Evolutionary conservation across 2,329 filamentous ascomycete genomes (phyloP), one percentile per base, ranked within the genome.

Genomic region (Pseudopyricularia cyperi): DNA sequence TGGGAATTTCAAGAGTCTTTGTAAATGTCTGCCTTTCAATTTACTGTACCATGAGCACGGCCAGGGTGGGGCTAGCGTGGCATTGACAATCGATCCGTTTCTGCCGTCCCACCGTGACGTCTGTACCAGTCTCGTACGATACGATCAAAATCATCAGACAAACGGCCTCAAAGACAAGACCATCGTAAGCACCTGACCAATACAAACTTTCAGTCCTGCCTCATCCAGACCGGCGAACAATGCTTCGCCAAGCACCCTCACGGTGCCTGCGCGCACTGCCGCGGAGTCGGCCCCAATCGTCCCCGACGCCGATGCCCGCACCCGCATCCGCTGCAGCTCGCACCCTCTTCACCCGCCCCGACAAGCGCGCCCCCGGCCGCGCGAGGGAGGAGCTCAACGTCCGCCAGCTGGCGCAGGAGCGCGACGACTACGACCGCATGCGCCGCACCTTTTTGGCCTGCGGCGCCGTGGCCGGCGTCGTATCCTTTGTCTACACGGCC

Each of bases 391-490:
- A 68, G 26, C 66, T 79, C 55, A 72, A 80, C 56, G 59, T 80
- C 55, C 65, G 68, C 54, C 70, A 67, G 53, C 69, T 80, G 56
- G 66, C 72, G 44, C 62, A 66, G 37, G 63, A 72, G 53, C 66
- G 71, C 12, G 65, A 69, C 51, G 68, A 76, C 49, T 79, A 79
- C 61, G 67, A 79, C 55, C 65, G 67, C 30, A 71, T 73, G 53
- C 70, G 75, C 37, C 74, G 67, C 4, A 69, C 71, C 12, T 79
- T 80, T 57, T 69, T 80, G 9, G 62, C 71, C 17, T 71, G 70
- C 15, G 77, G 77, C 19, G 68, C 71, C 19, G 56, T 75, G 11
- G 71, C 74, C 5, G 74, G 77, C 30, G 58, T 74, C 53, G 61
- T 77, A 32, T 72, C 73, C 24, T 71, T 73, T 59, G 59, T 70